phyloP scores from a whole-genome alignment of 2,329 filamentous ascomycete species.

The Aspergillaceae sp. region DNA sequence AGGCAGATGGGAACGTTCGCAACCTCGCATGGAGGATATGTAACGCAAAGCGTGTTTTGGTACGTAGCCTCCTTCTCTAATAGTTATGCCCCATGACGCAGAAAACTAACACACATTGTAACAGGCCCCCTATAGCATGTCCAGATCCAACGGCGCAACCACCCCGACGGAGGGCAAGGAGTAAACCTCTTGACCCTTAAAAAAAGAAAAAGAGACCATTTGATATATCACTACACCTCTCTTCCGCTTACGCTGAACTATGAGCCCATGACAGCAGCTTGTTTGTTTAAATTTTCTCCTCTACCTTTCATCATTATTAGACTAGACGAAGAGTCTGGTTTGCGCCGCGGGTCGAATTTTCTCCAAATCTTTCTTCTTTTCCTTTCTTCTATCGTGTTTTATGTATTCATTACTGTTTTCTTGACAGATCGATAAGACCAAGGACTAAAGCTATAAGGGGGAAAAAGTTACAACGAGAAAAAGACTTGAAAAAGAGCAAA shows the following conservation, averaged over 20 bases:
- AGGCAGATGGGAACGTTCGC: slow-evolving; percentile 79
- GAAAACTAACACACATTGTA: neutral
- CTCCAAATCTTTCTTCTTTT: neutral
- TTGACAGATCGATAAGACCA: neutral
- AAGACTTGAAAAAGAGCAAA: too few species aligned
- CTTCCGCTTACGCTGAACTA: neutral
- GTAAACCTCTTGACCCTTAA: slow-evolving; percentile 4
- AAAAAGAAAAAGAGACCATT: too few species aligned
- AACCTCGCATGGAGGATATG: slow-evolving; percentile 92
- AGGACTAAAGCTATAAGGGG: too few species aligned
- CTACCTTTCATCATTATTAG: too few species aligned
- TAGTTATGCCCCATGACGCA: too few species aligned
- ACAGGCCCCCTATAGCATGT: slow-evolving; percentile 65
- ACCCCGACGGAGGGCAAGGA: slow-evolving; percentile 44
- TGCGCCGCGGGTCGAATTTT: neutral
- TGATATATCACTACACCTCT: too few species aligned
- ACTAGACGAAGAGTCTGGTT: too few species aligned
- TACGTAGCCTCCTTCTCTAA: slow-evolving; percentile 40
- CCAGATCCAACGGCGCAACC: slow-evolving; percentile 48
- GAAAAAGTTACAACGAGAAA: too few species aligned
- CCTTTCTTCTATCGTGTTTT: slow-evolving; percentile 1
- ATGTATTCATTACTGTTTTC: neutral
- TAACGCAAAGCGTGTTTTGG: slow-evolving; percentile 90
- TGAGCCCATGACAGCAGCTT: neutral
- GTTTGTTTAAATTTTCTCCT: neutral